A percentile compares a stretch with the other conserved stretches of the same genome.
Evolutionary conservation across 2,329 filamentous ascomycete genomes (phyloP).

Genomic region (Hymenotorrendiella dingleyae): DNA sequence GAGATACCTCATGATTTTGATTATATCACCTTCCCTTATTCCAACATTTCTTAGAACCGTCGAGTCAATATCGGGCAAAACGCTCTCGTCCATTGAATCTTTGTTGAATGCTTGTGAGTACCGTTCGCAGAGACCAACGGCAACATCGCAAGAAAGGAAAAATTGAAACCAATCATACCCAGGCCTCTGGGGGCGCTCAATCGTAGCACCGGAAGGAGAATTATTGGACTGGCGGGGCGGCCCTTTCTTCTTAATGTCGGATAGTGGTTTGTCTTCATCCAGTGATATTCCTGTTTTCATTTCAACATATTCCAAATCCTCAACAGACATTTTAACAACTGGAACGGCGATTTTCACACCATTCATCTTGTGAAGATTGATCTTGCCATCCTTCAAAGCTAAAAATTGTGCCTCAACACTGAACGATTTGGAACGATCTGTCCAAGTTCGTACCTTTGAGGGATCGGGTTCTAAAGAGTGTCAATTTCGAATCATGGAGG

Average conservation of each 20-base stretch:
- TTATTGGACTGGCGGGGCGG: constrained; percentile 18
- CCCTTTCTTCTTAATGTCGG: constrained; percentile 59
- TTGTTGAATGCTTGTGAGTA: constrained; percentile 84
- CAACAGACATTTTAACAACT: constrained; percentile 88
- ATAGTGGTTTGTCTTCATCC: constrained; percentile 86
- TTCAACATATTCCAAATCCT: constrained; percentile 94
- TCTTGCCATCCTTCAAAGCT: constrained; percentile 89
- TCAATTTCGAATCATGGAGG: constrained; percentile 11
- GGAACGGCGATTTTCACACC: constrained; percentile 98
- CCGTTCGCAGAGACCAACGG: constrained; percentile 86
- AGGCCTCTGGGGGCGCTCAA: constrained; percentile 56
- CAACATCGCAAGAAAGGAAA: constrained; percentile 87
- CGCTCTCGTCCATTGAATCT: constrained; percentile 94
- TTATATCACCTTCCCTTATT: constrained; percentile 92
- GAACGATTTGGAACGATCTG: constrained; percentile 90
- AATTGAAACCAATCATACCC: constrained; percentile 99
- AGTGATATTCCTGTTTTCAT: constrained; percentile 78
- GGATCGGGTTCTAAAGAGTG: constrained; percentile 65
- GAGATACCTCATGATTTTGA: constrained; percentile 86
- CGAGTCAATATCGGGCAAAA: constrained; percentile 83
- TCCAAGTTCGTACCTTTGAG: constrained; percentile 84
- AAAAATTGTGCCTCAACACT: constrained; percentile 97
- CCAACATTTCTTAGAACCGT: constrained; percentile 79
- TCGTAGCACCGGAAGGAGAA: constrained; percentile 50
- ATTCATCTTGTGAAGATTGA: constrained; percentile 96